Evolutionary conservation across 2,329 filamentous ascomycete species (phyloP), one percentile per base, ranked within the genome.

Genomic region (Ceratocystis eucalypticola): DNA sequence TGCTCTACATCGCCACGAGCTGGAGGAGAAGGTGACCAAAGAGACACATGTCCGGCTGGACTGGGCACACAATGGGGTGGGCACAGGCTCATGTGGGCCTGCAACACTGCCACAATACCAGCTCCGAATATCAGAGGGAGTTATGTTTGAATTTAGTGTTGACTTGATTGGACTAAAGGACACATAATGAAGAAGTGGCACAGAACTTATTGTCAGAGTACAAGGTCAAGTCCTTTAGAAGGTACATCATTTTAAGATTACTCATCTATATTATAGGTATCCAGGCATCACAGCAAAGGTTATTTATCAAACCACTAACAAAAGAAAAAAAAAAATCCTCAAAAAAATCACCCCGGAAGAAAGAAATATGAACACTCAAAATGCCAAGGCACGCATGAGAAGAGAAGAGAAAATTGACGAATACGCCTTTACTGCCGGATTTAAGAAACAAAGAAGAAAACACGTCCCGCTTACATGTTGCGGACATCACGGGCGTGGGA

Each of bases 41-140:
- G 80, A 84, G 69, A 79, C 82, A 46, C 73, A 86, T 37, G 75
- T 87, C 1, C 76, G 83, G 65, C 70, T 88, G 66, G 84, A 88
- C 74, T 83, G 80, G 76, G 77, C 75, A 69, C 84, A 87, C 73
- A 84, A 87, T 71, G 85, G 84, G 0, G 70, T 87, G 41, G 84
- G 84, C 0, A 85, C 82, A 8, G 84, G 80, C 5, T 84, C 80
- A 62, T 87, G 84, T 73, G 84, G 84, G 28, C 83, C 83, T 0
- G 79, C 79, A 66, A 82, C 80, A 22, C 68, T 82, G 73, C 76
- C 76, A 3, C 65, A 78, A 72, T 81, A 83, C 70, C 75, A 77
- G 69, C 73, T 82, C 17, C 72, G 71, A 68, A 74, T 75, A 8
- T 17, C 72, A 69, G 75, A 76, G n/a, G 72, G 75, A 66, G 71